Base-by-base conservation (phyloP, 2,329 filamentous ascomycete species). In the Phoma herbarum region DNA sequence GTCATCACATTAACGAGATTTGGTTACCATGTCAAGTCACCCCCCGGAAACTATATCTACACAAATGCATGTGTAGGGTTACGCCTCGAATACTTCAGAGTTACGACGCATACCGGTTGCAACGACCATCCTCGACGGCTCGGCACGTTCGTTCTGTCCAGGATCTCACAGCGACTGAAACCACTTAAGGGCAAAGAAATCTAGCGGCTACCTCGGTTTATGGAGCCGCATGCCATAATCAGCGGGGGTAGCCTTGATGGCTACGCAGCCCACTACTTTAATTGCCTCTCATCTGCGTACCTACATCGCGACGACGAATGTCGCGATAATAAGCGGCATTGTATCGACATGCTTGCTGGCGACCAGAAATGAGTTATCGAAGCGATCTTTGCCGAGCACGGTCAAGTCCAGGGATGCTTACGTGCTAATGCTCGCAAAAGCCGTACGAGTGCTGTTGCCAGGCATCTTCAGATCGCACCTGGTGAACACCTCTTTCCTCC, bases 331-430 rank as follows among this genome's bases (percentile, higher is more conserved):
- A 28, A 31, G 20, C 22, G 31, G 28, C 59, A 61, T 26, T 54
- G 53, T 54, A 39, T 20, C 25, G 39, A 39, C 6, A 47, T 61
- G 39, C 41, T 61, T 20, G 35, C 44, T 9, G 47, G 44, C n/a
- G 54, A 61, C 23, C 59, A 58, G 33, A 54, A 61, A n/a, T 18
- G 12, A 7, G 14, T 49, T 20, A 44, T 53, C 2, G 49, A 53
- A 22, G 41, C 58, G 23, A 57, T 60, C 23, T 60, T 60, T 41
- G 58, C 53, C 6, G 52, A 57, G 23, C 58, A 60, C 20, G 48
- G 52, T 20, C 59, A 61, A 23, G 58, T 58, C n/a, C 58, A 60
- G n/a, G 26, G 57, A 60, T 11, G 53, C 52, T 20, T 60, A 57
- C 18, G 39, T 16, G 49, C 12, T 48, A 56, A 28, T 56, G 52